Conservation (phyloP, 805 yeast genomes). For the Nakazawaea ishiwadae region DNA sequence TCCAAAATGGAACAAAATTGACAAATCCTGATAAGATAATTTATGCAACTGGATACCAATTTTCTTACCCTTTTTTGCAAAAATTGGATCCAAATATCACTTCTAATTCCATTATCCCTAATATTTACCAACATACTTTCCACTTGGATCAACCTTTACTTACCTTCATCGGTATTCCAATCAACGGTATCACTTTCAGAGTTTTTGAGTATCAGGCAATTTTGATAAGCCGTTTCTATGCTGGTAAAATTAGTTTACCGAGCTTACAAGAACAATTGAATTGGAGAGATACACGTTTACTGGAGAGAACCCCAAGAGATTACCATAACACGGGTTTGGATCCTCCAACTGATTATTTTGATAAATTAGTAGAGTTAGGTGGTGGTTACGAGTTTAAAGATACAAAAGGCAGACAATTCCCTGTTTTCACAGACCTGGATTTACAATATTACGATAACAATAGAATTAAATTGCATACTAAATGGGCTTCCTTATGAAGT, state of each 20-base stretch:
- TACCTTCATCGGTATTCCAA: constrained; percentile 32
- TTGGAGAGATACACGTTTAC: constrained; percentile 25
- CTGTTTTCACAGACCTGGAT: constrained; percentile 5
- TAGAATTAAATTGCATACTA: neutral
- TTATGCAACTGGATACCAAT: constrained; percentile 25
- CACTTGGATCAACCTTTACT: constrained; percentile 27
- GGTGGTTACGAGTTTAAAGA: constrained; percentile 17
- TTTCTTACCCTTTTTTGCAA: constrained; percentile 21
- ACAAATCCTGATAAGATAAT: constrained; percentile 19
- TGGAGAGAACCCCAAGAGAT: constrained; percentile 28
- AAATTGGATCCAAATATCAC: constrained; percentile 20
- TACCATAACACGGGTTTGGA: constrained; percentile 32
- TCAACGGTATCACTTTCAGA: constrained; percentile 34
- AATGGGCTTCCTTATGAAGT: neutral
- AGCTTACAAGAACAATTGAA: constrained; percentile 22
- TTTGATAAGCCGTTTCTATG: constrained; percentile 27
- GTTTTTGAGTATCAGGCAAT: constrained; percentile 38
- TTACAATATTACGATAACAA: constrained; percentile 3
- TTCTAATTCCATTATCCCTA: constrained; percentile 24
- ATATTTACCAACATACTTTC: constrained; percentile 30
- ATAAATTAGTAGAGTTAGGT: constrained; percentile 23
- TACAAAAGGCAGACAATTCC: constrained; percentile 6
- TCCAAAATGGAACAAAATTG: constrained; percentile 19
- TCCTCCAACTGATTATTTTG: constrained; percentile 25
- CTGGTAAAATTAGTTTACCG: constrained; percentile 28